Conservation (phyloP, 208 protist species). For the Herpetomonas muscarum region DNA sequence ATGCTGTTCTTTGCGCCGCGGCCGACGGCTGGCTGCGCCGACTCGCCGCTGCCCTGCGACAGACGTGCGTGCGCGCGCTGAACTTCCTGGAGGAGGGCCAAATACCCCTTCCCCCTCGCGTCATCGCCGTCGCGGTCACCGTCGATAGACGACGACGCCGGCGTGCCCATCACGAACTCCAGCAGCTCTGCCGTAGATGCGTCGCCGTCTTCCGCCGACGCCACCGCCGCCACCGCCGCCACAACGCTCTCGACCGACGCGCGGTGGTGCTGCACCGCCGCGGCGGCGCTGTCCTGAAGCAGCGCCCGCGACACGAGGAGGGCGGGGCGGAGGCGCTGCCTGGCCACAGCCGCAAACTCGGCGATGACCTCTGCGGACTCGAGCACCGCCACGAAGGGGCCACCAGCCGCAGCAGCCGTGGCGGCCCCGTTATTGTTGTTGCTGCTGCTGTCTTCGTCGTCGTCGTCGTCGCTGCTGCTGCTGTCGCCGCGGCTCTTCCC, state of each 20-base stretch:
- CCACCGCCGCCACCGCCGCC: conserved; percentile 18
- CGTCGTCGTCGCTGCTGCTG: conserved; percentile 8
- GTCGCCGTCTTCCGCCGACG: conserved; percentile 7
- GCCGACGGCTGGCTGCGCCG: conserved; percentile 18
- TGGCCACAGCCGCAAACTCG: conserved; percentile 15
- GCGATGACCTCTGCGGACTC: conserved; percentile 7
- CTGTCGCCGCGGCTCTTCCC: background rate
- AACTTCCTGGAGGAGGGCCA: conserved; percentile 20
- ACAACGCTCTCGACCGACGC: conserved; percentile 12
- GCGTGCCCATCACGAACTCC: conserved; percentile 28
- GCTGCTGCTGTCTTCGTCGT: conserved; percentile 5
- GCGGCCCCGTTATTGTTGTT: background rate
- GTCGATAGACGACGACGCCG: conserved; percentile 4
- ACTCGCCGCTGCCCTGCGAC: conserved; percentile 1
- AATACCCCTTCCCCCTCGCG: conserved; percentile 15
- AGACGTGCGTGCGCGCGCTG: conserved; percentile 15
- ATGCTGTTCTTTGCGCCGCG: conserved; percentile 31
- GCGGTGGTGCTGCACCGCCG: conserved; percentile 3
- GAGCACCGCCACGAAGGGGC: conserved; percentile 6
- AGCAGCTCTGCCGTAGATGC: conserved; percentile 6
- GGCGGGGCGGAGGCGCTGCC: conserved; percentile 13
- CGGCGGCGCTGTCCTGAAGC: background rate
- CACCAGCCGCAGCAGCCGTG: background rate
- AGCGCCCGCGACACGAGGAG: conserved; percentile 5
- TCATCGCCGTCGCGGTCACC: background rate